Evolutionary conservation across 805 yeast species (phyloP), one percentile per base, ranked within the genome.

Genomic region (Saturnispora mendoncae): DNA sequence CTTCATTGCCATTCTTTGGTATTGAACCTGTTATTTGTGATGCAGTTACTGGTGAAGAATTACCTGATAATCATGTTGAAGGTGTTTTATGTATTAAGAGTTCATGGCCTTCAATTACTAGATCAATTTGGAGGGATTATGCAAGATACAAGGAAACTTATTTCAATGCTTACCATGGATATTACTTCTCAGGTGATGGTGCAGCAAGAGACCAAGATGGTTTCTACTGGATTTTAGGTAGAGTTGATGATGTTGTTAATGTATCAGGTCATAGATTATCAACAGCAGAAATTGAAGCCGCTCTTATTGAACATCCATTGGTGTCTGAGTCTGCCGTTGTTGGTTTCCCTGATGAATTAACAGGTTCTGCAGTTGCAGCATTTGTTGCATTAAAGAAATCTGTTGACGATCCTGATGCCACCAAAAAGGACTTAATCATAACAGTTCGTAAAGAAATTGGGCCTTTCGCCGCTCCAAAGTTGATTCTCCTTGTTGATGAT

Each of bases 231-330:
- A 82, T 84, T 50, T 62, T 82, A 55, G 94, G 94, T 43, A 72
- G 94, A 66, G 92, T 84, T 46, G 94, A 84, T 61, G 94, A 84
- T 60, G 94, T 84, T 46, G 94, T 84, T 39, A 84, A 84, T 57
- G 92, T 84, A 32, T 78, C 86, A 27, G 94, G 94, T 43, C 94
- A 84, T 66, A 71, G 94, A 60, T 68, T 84, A 53, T 82, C 92
- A n/a, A 84, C 94, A 36, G 86, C 94, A 28, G 94, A 84, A 63
- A 83, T 84, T 51, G 94, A 84, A 64, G 84, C 88, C 36, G 87
- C 90, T 6, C 66, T 84, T 47, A 70, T 80, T 50, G 90, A 82
- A 61, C 83, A 81, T 61, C 62, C 68, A 19, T 65, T 71, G 36
- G 87, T 84, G 39, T 76, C 81, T 33, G 94, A 83, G 62, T 69